Base-by-base conservation (phyloP, 148 eudicot genomes). In the Silene conica region DNA sequence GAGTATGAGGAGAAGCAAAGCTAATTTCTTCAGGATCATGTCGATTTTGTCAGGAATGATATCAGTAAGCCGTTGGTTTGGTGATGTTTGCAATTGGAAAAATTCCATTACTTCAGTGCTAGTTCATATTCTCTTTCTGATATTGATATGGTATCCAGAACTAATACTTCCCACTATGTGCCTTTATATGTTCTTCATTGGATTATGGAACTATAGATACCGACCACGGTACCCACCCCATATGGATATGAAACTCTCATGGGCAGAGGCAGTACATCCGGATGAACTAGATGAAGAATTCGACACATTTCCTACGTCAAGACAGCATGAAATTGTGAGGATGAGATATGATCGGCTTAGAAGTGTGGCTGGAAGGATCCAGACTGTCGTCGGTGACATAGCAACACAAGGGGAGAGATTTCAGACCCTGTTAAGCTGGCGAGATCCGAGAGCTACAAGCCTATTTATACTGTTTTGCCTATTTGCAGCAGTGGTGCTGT, bases 1-100 rank as follows among this genome's bases (percentile, higher is more conserved):
- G 90, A 87, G 90, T 77, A 87, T 85, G 90, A 80, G 90, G 73
- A 75, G 88, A 77, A 87, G 90, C 82, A 87, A 87, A 70, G 90
- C 90, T 56, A 87, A 85, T 69, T 87, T 87, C 81, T 87, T 87
- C 81, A 78, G 90, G 22, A 85, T 85, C 28, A 81, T 87, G 72
- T 74, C 86, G 0, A 74, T 87, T 26, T 69, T 87, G 48, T 83
- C 86, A 18, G 85, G 88, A 8, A 22, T 81, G 13, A 85, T 87
- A 72, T 78, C 86, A 25, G 73, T 84, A 63, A 80, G 83, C 75
- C 83, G 86, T 43, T 87, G 90, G 90, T 78, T 87, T 41, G 80
- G 73, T 28, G 85, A 87, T 65, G 87, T 87, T 60, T 79, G 90
- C 73, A 63, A 77, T 19, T 87, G 90, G 90, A 87, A 87, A 63